Evolutionary conservation across 139 green algal species (phyloP), one percentile per base, ranked within the genome.

Genomic region (Chlamydomonas sp.): DNA sequence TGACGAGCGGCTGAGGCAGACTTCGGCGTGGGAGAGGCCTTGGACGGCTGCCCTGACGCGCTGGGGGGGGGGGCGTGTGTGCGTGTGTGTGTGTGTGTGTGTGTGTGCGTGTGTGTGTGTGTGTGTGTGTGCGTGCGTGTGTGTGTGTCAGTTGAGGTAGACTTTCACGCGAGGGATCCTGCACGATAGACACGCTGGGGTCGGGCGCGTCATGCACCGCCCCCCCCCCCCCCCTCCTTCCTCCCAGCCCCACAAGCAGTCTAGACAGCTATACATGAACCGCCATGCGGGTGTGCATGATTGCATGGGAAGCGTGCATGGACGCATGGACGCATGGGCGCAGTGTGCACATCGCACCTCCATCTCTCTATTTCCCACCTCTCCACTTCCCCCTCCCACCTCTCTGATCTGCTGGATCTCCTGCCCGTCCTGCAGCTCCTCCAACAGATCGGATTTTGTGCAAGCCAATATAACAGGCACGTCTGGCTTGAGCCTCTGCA

Each of bases 111-210:
- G n/a, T n/a, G n/a, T n/a, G n/a, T n/a, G n/a, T n/a, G n/a, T n/a
- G n/a, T n/a, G n/a, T n/a, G n/a, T n/a, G n/a, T n/a, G n/a, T n/a
- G n/a, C n/a, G n/a, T n/a, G n/a, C n/a, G n/a, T n/a, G n/a, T n/a
- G n/a, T n/a, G n/a, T n/a, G n/a, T n/a, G 90, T 77, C 90, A 96
- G 76, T 94, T 89, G 60, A 97, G 84, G 76, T 87, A 96, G 22
- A 85, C 87, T 73, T 97, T 90, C 6, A 97, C 83, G 49, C 92
- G 75, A 22, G 69, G 77, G 58, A 81, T n/a, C n/a, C n/a, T n/a
- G n/a, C n/a, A n/a, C n/a, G n/a, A n/a, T n/a, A n/a, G n/a, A n/a
- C n/a, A n/a, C n/a, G n/a, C n/a, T n/a, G n/a, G n/a, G n/a, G n/a
- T n/a, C n/a, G n/a, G n/a, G n/a, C n/a, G n/a, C n/a, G n/a, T n/a